These are phyloP conservation scores for Spathaspora passalidarum DNA, from an alignment of 805 yeast species.

Conservation along the genomic window DNA sequence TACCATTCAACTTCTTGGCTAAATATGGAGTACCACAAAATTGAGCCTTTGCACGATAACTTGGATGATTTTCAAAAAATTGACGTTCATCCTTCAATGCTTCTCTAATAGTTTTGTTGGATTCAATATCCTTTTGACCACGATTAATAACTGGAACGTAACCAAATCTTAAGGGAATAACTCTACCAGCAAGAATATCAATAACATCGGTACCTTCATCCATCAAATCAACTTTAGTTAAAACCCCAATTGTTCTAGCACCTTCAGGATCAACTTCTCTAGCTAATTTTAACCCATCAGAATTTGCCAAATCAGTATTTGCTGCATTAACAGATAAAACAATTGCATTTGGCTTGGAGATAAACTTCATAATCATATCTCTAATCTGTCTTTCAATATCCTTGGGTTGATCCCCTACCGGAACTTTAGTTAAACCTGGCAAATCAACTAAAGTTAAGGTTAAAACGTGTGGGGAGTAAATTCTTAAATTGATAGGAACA, in stretches of 20 bases:
- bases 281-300: conserved; percentile 93
- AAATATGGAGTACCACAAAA: conserved; percentile 98
- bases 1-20: conserved; percentile 86
- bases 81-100: conserved; percentile 79
- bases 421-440: conserved; percentile 97
- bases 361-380: conserved; percentile 88
- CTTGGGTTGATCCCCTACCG: conserved; percentile 98
- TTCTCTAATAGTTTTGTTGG: conserved; percentile 78
- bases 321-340: conserved; percentile 94
- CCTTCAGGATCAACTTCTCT: conserved; percentile 99
- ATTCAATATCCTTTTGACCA: conserved; percentile 95
- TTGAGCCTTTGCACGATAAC: conserved; percentile 89
- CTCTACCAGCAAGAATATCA: conserved; percentile 92
- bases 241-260: conserved; percentile 90
- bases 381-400: conserved; percentile 94
- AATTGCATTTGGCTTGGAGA: conserved; percentile 93
- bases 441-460: conserved; percentile 93
- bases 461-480: conserved; percentile 89
- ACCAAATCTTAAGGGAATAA: conserved; percentile 91
- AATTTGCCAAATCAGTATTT: conserved; percentile 94
- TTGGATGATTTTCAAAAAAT: conserved; percentile 85
- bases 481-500: conserved; percentile 87
- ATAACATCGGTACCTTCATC: conserved; percentile 97
- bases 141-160: conserved; percentile 96
- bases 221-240: conserved; percentile 95